phyloP scores from a whole-genome alignment of 2,329 filamentous ascomycete species.

The Trichophyton verrucosum region DNA sequence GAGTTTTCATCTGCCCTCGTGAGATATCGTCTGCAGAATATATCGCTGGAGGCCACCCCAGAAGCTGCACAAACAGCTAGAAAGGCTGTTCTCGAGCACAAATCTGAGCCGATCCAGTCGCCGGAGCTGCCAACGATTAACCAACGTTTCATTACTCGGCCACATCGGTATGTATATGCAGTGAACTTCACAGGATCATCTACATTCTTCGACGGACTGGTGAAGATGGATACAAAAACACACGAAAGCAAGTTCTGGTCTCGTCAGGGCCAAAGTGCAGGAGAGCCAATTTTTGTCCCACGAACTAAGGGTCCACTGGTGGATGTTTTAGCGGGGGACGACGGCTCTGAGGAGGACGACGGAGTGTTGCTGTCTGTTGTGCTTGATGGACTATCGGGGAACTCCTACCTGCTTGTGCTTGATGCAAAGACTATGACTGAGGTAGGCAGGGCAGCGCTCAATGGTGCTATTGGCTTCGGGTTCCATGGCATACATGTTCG shows the following conservation, averaged over 20 bases:
- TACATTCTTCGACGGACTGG: conserved; percentile 40
- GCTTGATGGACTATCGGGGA: conserved; percentile 38
- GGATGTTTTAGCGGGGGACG: background rate
- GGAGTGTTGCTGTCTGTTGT: conserved; percentile 43
- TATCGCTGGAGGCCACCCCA: conserved; percentile 16
- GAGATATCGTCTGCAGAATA: conserved; percentile 27
- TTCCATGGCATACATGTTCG: conserved; percentile 40
- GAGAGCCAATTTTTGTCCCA: conserved; percentile 43
- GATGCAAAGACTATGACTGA: conserved; percentile 40
- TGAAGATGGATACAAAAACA: conserved; percentile 41
- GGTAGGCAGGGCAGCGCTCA: conserved; percentile 39
- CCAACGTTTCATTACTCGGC: conserved; percentile 30
- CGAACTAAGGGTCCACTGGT: background rate
- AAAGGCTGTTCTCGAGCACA: conserved; percentile 20
- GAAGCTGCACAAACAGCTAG: background rate
- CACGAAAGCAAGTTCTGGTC: conserved; percentile 33
- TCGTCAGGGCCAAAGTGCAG: conserved; percentile 38
- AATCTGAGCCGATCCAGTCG: conserved; percentile 14
- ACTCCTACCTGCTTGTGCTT: conserved; percentile 42
- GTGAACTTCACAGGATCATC: conserved; percentile 35
- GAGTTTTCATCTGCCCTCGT: conserved; percentile 15
- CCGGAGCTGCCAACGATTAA: conserved; percentile 43
- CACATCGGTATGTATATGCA: conserved; percentile 41
- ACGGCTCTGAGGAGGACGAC: conserved; percentile 37
- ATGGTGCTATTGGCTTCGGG: conserved; percentile 39